These are phyloP conservation scores for Glycine tomentella DNA, from an alignment of 306 rosid species.

Conservation along the genomic window DNA sequence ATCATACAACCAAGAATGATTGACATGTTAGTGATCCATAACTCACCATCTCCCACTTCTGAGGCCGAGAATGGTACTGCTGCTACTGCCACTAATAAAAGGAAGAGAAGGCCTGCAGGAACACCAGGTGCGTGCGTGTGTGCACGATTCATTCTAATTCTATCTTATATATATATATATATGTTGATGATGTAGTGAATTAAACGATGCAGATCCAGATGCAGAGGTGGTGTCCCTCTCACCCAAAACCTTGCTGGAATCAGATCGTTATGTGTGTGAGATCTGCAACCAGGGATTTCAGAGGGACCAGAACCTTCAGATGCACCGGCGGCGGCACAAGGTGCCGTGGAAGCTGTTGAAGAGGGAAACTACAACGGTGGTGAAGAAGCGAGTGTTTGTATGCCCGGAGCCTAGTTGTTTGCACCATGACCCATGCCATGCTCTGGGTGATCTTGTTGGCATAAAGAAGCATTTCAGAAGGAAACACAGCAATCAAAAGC, in stretches of 20 bases:
- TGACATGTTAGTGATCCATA: slow-evolving; percentile 66
- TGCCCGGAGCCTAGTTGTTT: slow-evolving; percentile 93
- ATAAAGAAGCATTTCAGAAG: slow-evolving; percentile 94
- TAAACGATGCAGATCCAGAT: slow-evolving; percentile 74
- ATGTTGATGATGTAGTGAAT: too few relatives aligned
- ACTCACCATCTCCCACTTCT: slow-evolving; percentile 64
- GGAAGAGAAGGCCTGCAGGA: slow-evolving; percentile 98
- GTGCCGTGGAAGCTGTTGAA: slow-evolving; percentile 96
- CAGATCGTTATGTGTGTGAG: slow-evolving; percentile 98
- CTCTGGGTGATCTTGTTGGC: slow-evolving; percentile 96
- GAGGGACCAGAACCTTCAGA: slow-evolving; percentile 98
- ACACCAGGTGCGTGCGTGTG: slow-evolving; percentile 74
- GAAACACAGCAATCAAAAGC: slow-evolving; percentile 92
- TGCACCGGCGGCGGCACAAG: slow-evolving; percentile 95
- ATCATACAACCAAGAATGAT: background rate
- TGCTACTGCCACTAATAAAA: slow-evolving; percentile 51
- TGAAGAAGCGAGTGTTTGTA: slow-evolving; percentile 86
- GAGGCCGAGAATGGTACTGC: slow-evolving; percentile 65
- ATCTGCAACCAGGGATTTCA: slow-evolving; percentile 99
- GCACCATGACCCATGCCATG: slow-evolving; percentile 97
- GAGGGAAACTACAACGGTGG: slow-evolving; percentile 77
- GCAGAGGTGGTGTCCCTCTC: slow-evolving; percentile 98
- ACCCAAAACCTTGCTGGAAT: slow-evolving; percentile 90
- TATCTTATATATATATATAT: too few relatives aligned
- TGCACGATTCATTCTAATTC: background rate